phyloP scores from a whole-genome alignment of 164 flowering plant species.

The Magnolia sinica region DNA sequence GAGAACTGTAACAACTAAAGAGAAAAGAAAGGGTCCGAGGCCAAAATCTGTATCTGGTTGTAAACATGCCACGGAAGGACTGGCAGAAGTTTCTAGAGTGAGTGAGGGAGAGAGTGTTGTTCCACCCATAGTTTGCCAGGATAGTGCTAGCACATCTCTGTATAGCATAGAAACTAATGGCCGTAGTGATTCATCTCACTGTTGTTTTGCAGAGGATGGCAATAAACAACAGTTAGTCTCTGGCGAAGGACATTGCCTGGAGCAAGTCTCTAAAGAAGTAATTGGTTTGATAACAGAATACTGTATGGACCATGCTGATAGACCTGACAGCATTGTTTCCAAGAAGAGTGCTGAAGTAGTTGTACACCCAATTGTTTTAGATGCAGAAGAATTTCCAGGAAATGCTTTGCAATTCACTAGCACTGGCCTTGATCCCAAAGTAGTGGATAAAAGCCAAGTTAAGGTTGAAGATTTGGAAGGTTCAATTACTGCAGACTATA shows the following conservation, averaged over 20 bases:
- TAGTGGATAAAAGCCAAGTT: constrained; percentile 11
- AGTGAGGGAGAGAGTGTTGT: constrained; percentile 34
- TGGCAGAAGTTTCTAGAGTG: constrained; percentile 27
- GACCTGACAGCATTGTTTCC: constrained; percentile 1
- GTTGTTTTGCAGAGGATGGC: constrained; percentile 40
- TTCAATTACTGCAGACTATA: constrained; percentile 13
- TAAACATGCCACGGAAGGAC: constrained; percentile 20
- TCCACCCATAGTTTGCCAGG: constrained; percentile 28
- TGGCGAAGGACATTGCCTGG: constrained; percentile 23
- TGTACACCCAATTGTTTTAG: constrained; percentile 8
- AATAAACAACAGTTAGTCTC: constrained; percentile 7
- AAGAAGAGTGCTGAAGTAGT: constrained; percentile 14
- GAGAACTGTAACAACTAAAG: constrained; percentile 25
- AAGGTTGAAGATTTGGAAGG: constrained; percentile 19
- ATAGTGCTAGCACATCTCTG: constrained; percentile 27
- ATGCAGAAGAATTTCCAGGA: constrained; percentile 19
- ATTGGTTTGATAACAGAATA: constrained; percentile 13
- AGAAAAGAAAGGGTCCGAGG: constrained; percentile 39
- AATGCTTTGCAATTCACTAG: constrained; percentile 21
- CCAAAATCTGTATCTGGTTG: constrained; percentile 17
- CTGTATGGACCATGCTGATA: constrained; percentile 9
- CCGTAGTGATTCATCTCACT: constrained; percentile 32
- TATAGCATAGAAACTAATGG: constrained; percentile 24
- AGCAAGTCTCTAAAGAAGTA: constrained; percentile 15
- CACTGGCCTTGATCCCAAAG: constrained; percentile 17